phyloP scores from a whole-genome alignment of 176 grass and related monocot species.

The Aechmea fasciata region DNA sequence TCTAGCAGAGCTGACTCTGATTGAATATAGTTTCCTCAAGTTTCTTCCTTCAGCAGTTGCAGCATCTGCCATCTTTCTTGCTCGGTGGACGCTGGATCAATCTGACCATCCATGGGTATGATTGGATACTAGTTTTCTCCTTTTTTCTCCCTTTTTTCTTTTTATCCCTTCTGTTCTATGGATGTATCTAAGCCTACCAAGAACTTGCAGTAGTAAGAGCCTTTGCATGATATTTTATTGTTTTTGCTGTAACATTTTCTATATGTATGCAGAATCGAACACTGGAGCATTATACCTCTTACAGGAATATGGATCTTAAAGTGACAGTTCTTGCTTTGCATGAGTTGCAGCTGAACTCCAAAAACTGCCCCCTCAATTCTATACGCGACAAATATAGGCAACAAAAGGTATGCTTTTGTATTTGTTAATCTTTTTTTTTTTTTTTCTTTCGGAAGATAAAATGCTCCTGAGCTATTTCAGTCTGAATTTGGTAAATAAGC shows the following conservation, averaged over 20 bases:
- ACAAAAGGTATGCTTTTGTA: conserved; percentile 41
- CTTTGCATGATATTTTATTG: conserved; percentile 1
- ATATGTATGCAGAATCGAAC: conserved; percentile 49
- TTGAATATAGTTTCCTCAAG: conserved; percentile 58
- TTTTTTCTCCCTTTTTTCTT: background rate
- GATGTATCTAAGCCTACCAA: too few species aligned
- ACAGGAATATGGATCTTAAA: conserved; percentile 58
- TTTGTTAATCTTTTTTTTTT: too few species aligned
- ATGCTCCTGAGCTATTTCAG: too few species aligned
- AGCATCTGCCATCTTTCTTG: conserved; percentile 76
- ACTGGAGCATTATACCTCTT: conserved; percentile 71
- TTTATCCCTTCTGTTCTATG: background rate
- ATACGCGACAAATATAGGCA: conserved; percentile 75
- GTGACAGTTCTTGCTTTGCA: conserved; percentile 31
- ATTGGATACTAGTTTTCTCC: background rate
- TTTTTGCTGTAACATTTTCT: background rate
- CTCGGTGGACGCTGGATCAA: conserved; percentile 78
- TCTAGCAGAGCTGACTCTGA: conserved; percentile 67
- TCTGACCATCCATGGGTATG: conserved; percentile 72
- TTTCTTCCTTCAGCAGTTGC: conserved; percentile 77
- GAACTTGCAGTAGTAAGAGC: too few species aligned
- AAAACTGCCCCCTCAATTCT: conserved; percentile 39
- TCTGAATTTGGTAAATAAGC: background rate
- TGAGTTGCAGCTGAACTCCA: conserved; percentile 66
- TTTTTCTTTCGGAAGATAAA: too few species aligned